These are phyloP conservation scores for Peterozyma toletana DNA, from an alignment of 805 yeast genomes.

Conservation along the genomic window DNA sequence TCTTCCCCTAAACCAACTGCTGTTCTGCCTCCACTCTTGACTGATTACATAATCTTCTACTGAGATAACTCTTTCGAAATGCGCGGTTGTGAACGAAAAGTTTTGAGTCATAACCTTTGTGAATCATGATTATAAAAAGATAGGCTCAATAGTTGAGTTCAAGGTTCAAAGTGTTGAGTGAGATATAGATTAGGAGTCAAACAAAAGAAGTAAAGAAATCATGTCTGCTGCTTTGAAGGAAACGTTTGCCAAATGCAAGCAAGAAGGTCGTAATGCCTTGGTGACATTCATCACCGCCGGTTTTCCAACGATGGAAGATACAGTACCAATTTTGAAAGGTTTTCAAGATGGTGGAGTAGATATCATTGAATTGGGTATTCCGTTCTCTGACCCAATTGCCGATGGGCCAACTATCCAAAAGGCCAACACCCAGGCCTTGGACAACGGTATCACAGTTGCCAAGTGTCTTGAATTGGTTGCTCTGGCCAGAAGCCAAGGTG, in stretches of 20 bases:
- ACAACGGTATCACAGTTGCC: constrained; percentile 71
- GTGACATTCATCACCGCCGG: constrained; percentile 95
- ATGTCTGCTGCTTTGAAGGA: constrained; percentile 53
- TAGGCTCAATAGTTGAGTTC: no score
- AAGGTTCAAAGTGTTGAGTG: no score
- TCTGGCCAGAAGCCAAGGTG: constrained; percentile 75
- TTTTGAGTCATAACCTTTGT: no score
- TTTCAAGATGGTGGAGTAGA: constrained; percentile 96
- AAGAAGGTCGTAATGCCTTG: constrained; percentile 75
- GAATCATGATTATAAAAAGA: no score
- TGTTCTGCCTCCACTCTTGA: no score
- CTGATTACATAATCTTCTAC: no score
- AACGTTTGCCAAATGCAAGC: constrained; percentile 52
- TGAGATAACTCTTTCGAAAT: no score
- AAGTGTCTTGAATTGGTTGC: constrained; percentile 65
- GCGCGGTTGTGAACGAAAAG: no score
- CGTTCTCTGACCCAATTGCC: constrained; percentile 97
- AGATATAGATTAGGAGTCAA: no score
- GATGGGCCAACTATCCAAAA: constrained; percentile 97
- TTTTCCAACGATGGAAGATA: constrained; percentile 80
- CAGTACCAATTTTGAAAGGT: constrained; percentile 78
- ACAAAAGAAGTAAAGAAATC: neutral
- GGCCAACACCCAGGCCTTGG: constrained; percentile 76
- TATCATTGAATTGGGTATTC: constrained; percentile 89
- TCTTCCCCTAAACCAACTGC: no score